Evolutionary conservation across 805 yeast genomes (phyloP).

Genomic region (Nakazawaea wyomingensis): DNA sequence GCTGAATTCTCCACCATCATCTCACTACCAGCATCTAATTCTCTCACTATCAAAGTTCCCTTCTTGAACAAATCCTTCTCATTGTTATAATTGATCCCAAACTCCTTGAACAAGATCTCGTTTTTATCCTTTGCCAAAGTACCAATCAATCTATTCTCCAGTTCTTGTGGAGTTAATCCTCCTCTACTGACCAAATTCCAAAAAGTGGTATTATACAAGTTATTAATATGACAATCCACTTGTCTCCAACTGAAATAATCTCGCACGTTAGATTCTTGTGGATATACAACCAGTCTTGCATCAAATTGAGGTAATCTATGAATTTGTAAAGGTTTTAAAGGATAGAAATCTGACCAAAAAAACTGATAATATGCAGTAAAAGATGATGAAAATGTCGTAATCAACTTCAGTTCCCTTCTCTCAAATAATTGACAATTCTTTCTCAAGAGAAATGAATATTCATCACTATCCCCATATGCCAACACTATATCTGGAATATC

Average conservation of each 20-base stretch:
- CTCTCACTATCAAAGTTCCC: slow-evolving; percentile 65
- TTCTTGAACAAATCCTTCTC: slow-evolving; percentile 86
- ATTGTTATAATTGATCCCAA: slow-evolving; percentile 84
- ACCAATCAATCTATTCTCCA: slow-evolving; percentile 73
- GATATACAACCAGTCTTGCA: slow-evolving; percentile 85
- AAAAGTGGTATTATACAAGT: slow-evolving; percentile 86
- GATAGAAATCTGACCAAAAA: slow-evolving; percentile 60
- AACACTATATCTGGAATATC: slow-evolving; percentile 66
- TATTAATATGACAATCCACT: slow-evolving; percentile 94
- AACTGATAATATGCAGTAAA: slow-evolving; percentile 73
- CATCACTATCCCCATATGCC: slow-evolving; percentile 96
- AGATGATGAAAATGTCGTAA: slow-evolving; percentile 75
- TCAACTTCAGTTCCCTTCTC: slow-evolving; percentile 75
- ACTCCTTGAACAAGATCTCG: slow-evolving; percentile 72
- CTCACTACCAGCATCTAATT: slow-evolving; percentile 20
- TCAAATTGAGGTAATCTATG: slow-evolving; percentile 81
- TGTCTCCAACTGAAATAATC: slow-evolving; percentile 95
- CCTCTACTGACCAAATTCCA: slow-evolving; percentile 79
- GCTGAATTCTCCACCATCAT: slow-evolving; percentile 12
- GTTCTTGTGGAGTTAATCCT: slow-evolving; percentile 67
- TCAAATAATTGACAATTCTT: slow-evolving; percentile 67
- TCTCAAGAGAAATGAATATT: slow-evolving; percentile 75
- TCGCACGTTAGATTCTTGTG: slow-evolving; percentile 50
- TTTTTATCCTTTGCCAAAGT: slow-evolving; percentile 82
- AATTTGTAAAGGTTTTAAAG: slow-evolving; percentile 39